Evolutionary conservation across 2,329 filamentous ascomycete genomes (phyloP).

Genomic region (Plenodomus biglobosus): DNA sequence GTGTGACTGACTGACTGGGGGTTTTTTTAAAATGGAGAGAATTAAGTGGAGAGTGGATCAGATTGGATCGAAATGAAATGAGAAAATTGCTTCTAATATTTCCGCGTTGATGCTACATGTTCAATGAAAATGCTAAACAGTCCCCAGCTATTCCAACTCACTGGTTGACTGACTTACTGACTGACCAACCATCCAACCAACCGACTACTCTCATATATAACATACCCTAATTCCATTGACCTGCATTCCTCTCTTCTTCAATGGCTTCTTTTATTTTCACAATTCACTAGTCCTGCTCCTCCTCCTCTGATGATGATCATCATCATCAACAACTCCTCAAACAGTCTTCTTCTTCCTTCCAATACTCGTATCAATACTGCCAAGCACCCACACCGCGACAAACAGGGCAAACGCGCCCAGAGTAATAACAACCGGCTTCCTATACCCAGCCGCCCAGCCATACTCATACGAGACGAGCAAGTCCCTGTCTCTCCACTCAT

Average conservation of each 20-base stretch:
- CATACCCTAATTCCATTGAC: not conserved
- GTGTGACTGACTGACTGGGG: no score
- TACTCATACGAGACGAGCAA: conserved; percentile 88
- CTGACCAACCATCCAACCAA: no score
- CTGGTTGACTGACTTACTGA: not conserved
- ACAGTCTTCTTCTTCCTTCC: conserved; percentile 55
- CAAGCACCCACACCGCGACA: conserved; percentile 70
- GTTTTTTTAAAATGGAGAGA: no score
- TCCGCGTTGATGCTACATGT: not conserved
- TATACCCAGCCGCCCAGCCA: conserved; percentile 69
- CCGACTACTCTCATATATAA: not conserved
- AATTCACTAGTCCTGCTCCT: no score
- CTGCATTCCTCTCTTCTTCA: not conserved
- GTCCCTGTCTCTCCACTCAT: conserved; percentile 83
- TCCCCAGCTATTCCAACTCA: not conserved
- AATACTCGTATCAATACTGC: conserved; percentile 81
- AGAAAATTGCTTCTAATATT: not conserved
- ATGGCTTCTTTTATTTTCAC: no score
- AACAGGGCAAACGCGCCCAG: conserved; percentile 73
- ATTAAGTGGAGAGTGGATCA: not conserved
- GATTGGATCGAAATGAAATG: not conserved
- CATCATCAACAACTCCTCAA: conserved; percentile 8
- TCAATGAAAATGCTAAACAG: not conserved
- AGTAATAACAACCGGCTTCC: conserved; percentile 86
- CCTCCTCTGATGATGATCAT: no score